phyloP scores from a whole-genome alignment of 73 alveolate species.

The Breviolum minutum region DNA sequence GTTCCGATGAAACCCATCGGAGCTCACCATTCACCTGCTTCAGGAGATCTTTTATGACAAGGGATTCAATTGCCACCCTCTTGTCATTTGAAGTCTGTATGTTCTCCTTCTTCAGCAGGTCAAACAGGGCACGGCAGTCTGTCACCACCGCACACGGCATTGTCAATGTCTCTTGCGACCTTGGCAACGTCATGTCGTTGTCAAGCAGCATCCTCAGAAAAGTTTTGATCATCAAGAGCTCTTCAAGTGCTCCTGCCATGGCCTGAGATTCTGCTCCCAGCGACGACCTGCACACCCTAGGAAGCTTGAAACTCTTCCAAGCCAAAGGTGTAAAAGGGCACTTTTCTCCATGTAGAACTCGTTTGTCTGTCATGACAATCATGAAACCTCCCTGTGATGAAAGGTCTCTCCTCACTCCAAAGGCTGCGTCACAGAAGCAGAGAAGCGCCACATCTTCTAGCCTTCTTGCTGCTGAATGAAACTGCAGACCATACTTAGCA shows the following conservation, averaged over 20 bases:
- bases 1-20: background rate
- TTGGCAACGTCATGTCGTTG: background rate
- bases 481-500: too few species aligned
- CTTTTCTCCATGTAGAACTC: background rate
- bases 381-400: slow-evolving; percentile 18
- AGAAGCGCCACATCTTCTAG: background rate
- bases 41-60: background rate
- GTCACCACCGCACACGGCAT: background rate
- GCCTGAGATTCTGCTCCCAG: background rate
- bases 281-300: background rate
- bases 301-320: slow-evolving; percentile 6
- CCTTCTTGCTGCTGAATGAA: background rate
- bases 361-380: background rate
- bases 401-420: background rate
- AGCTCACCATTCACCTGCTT: background rate
- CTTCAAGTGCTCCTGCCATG: background rate
- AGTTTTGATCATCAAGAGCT: background rate
- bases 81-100: background rate
- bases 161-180: background rate
- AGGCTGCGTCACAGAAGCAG: slow-evolving; percentile 1
- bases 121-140: background rate
- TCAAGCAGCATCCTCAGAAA: background rate
- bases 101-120: background rate
- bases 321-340: background rate
- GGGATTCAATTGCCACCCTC: background rate